Evolutionary conservation across 768 basidiomycete genomes (phyloP).

Genomic region (Tylopilus balloui): DNA sequence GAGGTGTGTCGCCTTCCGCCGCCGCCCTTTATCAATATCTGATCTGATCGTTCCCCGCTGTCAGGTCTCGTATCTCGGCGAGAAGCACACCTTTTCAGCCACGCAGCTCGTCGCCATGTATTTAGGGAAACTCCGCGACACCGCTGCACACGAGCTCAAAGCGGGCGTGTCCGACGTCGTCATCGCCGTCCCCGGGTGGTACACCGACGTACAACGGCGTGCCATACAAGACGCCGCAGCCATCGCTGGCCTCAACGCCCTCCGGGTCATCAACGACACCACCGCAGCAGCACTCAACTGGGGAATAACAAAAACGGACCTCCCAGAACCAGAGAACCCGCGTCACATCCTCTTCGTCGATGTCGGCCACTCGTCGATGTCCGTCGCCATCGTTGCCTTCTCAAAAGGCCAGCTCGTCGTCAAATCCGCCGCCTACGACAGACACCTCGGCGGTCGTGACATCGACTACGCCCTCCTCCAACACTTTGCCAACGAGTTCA

Average conservation of each 20-base stretch:
- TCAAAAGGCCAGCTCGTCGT: conserved; percentile 89
- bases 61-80: conserved; percentile 89
- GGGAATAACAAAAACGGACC: conserved; percentile 97
- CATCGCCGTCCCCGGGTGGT: conserved; percentile 96
- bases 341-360: conserved; percentile 93
- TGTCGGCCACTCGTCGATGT: conserved; percentile 88
- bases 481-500: conserved; percentile 90
- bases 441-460: conserved; percentile 92
- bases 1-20: conserved; percentile 54
- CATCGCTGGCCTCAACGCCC: conserved; percentile 85
- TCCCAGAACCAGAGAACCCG: conserved; percentile 79
- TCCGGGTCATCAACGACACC: conserved; percentile 95
- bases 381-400: conserved; percentile 85
- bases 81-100: conserved; percentile 71
- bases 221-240: conserved; percentile 85
- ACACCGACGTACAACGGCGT: conserved; percentile 88
- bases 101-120: conserved; percentile 93
- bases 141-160: conserved; percentile 80
- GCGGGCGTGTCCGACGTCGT: conserved; percentile 85
- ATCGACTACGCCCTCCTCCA: conserved; percentile 88
- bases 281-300: conserved; percentile 96
- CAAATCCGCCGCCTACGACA: conserved; percentile 86
- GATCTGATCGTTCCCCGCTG: conserved; percentile 8
- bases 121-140: conserved; percentile 87
- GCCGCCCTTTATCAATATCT: conserved; percentile 2